Conservation (phyloP, 768 basidiomycete genomes). For the Leccinum longicurvipes region DNA sequence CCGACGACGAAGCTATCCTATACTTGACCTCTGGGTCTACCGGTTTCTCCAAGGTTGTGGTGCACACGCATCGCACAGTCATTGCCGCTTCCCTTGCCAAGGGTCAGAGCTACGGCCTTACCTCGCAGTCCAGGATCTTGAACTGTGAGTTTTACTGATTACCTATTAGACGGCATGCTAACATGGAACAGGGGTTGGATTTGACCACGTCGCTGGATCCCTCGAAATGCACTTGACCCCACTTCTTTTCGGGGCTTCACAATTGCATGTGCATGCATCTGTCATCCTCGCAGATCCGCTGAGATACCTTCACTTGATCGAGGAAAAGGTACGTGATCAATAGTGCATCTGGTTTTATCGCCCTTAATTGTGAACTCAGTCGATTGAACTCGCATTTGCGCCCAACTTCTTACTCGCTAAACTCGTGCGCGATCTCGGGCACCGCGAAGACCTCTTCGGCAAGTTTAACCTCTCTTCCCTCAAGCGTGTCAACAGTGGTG, state of each 20-base stretch:
- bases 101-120: background rate
- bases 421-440: background rate
- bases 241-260: slow-evolving; percentile 23
- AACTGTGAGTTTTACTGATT: slow-evolving; percentile 29
- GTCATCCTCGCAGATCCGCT: slow-evolving; percentile 14
- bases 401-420: background rate
- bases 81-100: background rate
- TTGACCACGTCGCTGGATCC: slow-evolving; percentile 40
- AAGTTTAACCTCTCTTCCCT: slow-evolving; percentile 27
- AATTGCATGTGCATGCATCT: slow-evolving; percentile 13
- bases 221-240: slow-evolving; percentile 37
- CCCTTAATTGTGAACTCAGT: background rate
- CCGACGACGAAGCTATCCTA: background rate
- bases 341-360: too few relatives aligned
- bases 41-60: background rate
- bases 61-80: background rate
- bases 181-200: slow-evolving; percentile 30
- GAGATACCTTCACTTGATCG: background rate
- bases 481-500: background rate
- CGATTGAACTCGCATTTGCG: background rate
- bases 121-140: slow-evolving; percentile 2
- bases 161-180: background rate
- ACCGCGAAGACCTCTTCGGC: slow-evolving; percentile 15
- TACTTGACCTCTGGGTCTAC: background rate
- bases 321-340: background rate